Evolutionary conservation across 139 green algal species (phyloP), one percentile per base, ranked within the genome.

Genomic region (Coelastrella sp.): DNA sequence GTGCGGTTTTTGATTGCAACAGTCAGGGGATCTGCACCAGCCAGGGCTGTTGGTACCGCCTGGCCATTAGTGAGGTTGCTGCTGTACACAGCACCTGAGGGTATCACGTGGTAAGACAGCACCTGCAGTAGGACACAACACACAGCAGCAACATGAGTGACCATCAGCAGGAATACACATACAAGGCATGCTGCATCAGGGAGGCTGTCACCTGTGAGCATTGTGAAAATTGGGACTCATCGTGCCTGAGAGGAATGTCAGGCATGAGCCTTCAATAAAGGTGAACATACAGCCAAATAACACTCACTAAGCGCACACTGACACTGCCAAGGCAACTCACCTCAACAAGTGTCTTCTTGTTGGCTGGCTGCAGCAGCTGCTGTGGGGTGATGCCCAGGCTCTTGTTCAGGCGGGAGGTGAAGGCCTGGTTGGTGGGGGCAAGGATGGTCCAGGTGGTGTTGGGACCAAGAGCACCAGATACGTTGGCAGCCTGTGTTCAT

Each of bases 61-160:
- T 86, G 81, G 25, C 60, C 60, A 11, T 86, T 22, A 5, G 22
- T 56, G 6, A 86, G 81, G 20, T 73, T n/a, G 17, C 8, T 58
- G 81, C 81, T 86, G 10, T 57, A 25, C n/a, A 86, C 81, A 60
- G 81, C 81, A 75, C 8, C 81, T n/a, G 81, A 75, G n/a, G 81
- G 81, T 24, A 86, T 86, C n/a, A 86, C 81, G n/a, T 86, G 81
- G n/a, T 86, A 86, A 14, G 81, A 86, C 59, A 86, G 81, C n/a
- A 86, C 81, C 81, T 86, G 24, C n/a, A 60, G 27, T 20, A 24
- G 24, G 24, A 6, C 11, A 15, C 11, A 80, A 56, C 8, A 12
- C 12, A 24, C 72, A 78, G 72, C 72, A 58, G 74, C 11, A 80
- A 58, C 8, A 58, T 24, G 9, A 11, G 72, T 57, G 19, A 84